phyloP scores from a whole-genome alignment of 2,329 filamentous ascomycete species.

The Calonectria hongkongensis region DNA sequence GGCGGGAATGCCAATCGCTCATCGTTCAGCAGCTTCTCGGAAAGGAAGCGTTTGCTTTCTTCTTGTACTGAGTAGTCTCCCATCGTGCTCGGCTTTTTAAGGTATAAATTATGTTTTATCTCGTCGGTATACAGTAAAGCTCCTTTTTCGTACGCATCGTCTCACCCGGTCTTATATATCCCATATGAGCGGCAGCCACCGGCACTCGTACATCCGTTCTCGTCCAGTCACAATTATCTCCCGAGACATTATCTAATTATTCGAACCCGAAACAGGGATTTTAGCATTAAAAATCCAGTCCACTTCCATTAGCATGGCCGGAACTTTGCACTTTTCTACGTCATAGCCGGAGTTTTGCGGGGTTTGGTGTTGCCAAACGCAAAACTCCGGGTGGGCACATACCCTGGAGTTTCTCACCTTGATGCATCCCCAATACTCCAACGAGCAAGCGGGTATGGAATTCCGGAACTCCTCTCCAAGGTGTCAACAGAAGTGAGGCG shows the following conservation, averaged over 20 bases:
- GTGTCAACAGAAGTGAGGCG: neutral
- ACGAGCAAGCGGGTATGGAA: constrained; percentile 1
- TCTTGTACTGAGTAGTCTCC: constrained; percentile 30
- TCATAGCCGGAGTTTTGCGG: constrained; percentile 10
- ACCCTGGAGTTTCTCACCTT: constrained; percentile 16
- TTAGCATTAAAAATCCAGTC: neutral
- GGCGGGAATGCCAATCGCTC: constrained; percentile 16
- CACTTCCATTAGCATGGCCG: neutral
- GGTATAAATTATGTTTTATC: neutral
- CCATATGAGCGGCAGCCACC: neutral
- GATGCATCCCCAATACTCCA: neutral
- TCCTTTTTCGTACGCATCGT: neutral
- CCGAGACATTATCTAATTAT: too few species aligned
- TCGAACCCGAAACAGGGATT: too few species aligned
- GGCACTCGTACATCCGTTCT: neutral
- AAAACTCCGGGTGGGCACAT: constrained; percentile 7
- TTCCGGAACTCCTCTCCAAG: constrained; percentile 5
- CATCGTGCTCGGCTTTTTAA: constrained; percentile 4
- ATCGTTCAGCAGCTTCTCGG: constrained; percentile 27
- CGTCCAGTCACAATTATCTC: neutral
- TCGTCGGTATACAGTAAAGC: too few species aligned
- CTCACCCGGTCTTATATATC: neutral
- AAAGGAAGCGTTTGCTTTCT: constrained; percentile 29
- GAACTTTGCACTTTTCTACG: constrained; percentile 19
- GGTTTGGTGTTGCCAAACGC: neutral